Percentiles rank a stretch among this genome's conserved stretches.
These are phyloP conservation scores for Linanthus parryae DNA, from an alignment of 148 eudicot genomes.

Conservation along the genomic window DNA sequence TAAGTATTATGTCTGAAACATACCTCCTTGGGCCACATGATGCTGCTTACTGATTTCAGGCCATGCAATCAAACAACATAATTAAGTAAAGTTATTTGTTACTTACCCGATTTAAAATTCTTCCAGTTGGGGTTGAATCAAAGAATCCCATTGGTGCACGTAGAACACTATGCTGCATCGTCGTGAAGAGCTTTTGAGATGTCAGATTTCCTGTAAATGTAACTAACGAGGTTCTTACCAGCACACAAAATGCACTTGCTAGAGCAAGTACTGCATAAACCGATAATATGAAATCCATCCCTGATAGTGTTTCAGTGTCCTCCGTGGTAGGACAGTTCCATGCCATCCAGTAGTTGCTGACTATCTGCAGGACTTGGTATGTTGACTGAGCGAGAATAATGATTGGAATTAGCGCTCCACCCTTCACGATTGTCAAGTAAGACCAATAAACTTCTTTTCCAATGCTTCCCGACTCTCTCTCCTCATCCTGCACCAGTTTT, in stretches of 20 bases:
- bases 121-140: constrained; percentile 92
- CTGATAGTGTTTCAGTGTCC: constrained; percentile 29
- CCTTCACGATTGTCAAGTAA: constrained; percentile 67
- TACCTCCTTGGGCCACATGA: too few species aligned
- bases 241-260: constrained; percentile 67
- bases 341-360: constrained; percentile 98
- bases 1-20: too few species aligned
- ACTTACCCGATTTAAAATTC: constrained; percentile 88
- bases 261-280: constrained; percentile 69
- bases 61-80: too few species aligned
- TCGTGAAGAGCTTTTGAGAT: constrained; percentile 74
- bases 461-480: constrained; percentile 94
- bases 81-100: too few species aligned
- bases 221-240: constrained; percentile 55
- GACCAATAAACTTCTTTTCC: constrained; percentile 84
- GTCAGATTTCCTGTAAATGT: constrained; percentile 60
- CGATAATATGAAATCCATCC: constrained; percentile 55
- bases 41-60: too few species aligned
- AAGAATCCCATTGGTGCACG: constrained; percentile 96
- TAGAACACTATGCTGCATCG: constrained; percentile 58
- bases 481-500: constrained; percentile 83
- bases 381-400: constrained; percentile 70
- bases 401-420: constrained; percentile 70
- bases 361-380: constrained; percentile 78
- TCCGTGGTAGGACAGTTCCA: constrained; percentile 81